phyloP scores from a whole-genome alignment of 75 land plant genomes.

The Cupressus sempervirens region DNA sequence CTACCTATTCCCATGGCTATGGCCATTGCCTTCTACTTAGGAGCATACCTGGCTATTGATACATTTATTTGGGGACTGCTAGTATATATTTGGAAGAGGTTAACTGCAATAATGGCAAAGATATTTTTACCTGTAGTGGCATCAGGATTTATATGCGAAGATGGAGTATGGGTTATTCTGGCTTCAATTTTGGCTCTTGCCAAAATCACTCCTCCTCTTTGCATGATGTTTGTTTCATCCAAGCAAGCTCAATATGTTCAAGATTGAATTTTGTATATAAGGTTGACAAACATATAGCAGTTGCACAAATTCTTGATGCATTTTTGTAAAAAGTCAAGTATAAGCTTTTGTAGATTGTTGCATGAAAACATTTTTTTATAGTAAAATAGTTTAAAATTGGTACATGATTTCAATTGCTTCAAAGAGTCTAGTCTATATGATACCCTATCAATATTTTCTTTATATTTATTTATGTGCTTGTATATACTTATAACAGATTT shows the following conservation, averaged over 20 bases:
- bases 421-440: too few species aligned
- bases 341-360: too few species aligned
- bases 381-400: too few species aligned
- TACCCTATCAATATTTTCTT: too few species aligned
- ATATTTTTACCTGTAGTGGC: conserved; percentile 8
- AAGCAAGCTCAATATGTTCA: conserved; percentile 5
- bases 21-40: conserved; percentile 25
- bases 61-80: conserved; percentile 13
- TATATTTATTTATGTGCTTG: too few species aligned
- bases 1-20: conserved; percentile 28
- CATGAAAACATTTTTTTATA: too few species aligned
- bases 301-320: too few species aligned
- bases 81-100: conserved; percentile 9
- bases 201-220: conserved; percentile 14
- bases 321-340: too few species aligned
- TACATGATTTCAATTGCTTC: too few species aligned
- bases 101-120: conserved; percentile 10
- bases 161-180: conserved; percentile 18
- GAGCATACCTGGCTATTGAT: conserved; percentile 23
- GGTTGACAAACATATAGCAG: too few species aligned
- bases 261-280: not conserved
- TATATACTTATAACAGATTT: too few species aligned
- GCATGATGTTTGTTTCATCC: conserved; percentile 15
- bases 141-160: conserved; percentile 24
- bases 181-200: conserved; percentile 17